A percentile compares a stretch with the other conserved stretches of the same genome.
Evolutionary conservation across 2,329 filamentous ascomycete genomes (phyloP).

Genomic region (Neurospora sp.): DNA sequence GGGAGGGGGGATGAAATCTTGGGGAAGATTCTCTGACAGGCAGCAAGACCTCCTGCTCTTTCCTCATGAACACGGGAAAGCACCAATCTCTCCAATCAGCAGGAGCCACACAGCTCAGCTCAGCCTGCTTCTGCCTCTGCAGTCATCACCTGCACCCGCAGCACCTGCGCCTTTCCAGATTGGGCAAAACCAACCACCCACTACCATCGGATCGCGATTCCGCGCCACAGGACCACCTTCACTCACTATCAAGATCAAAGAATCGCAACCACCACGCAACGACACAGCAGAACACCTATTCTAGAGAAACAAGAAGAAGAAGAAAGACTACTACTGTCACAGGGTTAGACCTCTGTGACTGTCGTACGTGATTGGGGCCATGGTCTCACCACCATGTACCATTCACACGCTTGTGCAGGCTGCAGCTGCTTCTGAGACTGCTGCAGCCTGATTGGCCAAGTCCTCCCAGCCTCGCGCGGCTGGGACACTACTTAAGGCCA

Average conservation of each 20-base stretch:
- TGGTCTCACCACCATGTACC: no score
- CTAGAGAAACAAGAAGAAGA: background rate
- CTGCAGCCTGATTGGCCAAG: no score
- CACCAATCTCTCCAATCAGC: background rate
- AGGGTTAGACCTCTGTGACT: no score
- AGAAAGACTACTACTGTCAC: no score
- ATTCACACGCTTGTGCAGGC: no score
- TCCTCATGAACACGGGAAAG: background rate
- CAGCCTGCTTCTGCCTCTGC: background rate
- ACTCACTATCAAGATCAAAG: background rate
- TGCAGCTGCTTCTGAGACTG: no score
- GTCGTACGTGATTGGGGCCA: no score
- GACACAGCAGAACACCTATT: background rate
- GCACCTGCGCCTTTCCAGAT: background rate
- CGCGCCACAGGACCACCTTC: background rate
- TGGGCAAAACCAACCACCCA: background rate
- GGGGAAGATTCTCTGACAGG: background rate
- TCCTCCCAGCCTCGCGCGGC: no score
- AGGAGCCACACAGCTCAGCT: background rate
- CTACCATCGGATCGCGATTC: background rate
- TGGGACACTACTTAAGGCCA: no score
- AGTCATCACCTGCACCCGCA: background rate
- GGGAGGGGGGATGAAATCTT: background rate
- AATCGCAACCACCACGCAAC: background rate
- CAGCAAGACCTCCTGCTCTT: background rate